Base-by-base conservation (phyloP, 805 yeast species). In the Torulaspora maleeae region DNA sequence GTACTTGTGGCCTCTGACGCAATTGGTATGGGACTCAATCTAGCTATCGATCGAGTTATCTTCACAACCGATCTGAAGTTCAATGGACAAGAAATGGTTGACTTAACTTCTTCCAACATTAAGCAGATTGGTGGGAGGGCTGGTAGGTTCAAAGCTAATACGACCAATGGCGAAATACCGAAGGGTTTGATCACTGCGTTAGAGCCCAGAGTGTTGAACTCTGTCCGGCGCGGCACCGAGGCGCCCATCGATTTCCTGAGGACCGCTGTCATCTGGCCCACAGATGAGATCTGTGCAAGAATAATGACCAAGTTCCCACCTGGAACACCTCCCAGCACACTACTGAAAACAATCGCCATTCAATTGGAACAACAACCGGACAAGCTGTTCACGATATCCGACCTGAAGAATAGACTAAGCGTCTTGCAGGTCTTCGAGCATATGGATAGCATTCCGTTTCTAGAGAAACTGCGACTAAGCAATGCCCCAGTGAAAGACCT, bases 51-150 rank as follows among this genome's bases (percentile, higher is more conserved):
- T 47, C 70, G 98, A 48, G 77, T 93, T 4, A 75, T 93, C 1
- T 90, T 93, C 60, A 78, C 84, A 13, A 74, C 82, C 0, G 69
- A 77, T 22, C 61, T 62, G 39, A 93, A 93, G 64, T 90, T 76
- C 55, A 78, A 88, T 59, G 97, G 97, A 5, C 60, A 56, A 11
- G 66, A 63, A 12, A 66, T 71, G 48, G 65, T 64, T 7, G 61
- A 61, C 1, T 63, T 93, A 25, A 70, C 84, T 0, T 66, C 75
- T 3, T 83, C 96, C 0, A 80, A 82, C 45, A 75, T 83, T 24
- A 90, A 89, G 62, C 99, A 93, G 63, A 91, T 93, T 49, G 97
- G 93, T 3, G 99, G 99, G 1, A 73, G 99, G 51, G 99, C 99
- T 0, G 99, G 99, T 1, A 69, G 99, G 49, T 93, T 70, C 55